Evolutionary conservation across 2,329 filamentous ascomycete species (phyloP), one percentile per base, ranked within the genome.

Genomic region (Triangularia verruculosa): DNA sequence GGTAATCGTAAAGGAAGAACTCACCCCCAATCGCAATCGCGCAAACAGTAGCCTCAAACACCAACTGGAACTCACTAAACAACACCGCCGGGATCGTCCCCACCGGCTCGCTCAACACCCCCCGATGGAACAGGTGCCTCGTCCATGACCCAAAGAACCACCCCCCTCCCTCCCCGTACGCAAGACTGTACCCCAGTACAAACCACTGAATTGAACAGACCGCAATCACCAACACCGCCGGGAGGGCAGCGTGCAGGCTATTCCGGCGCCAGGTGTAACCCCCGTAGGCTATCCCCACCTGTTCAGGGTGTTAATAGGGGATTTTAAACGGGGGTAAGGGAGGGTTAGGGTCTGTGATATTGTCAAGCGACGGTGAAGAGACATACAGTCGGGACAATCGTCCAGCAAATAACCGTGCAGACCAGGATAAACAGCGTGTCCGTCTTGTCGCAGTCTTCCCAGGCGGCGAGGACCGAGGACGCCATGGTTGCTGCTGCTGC

Each of bases 161-260:
- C 70, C 27, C 77, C 3, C 53, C 77, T 25, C 78, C 80, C 30
- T 81, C 78, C 12, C 79, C 78, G 66, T 83, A 83, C 1, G 80
- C 79, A 9, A 83, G 71, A 0, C 78, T 79, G 68, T 83, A 83
- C 1, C 80, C 80, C 24, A 82, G 71, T 30, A 81, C 68, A 66
- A 79, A 82, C 80, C 80, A 82, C 71, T 83, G 80, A 43, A 82
- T 77, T 0, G 79, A 78, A 66, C 80, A 83, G n/a, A 78, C 77
- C 1, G 77, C 76, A 13, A 82, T 78, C 1, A 78, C 75, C 11
- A 82, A 74, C 2, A 83, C 71, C 0, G 80, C 77, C 7, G 80
- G 80, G 62, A 82, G 78, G 64, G 80, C 78, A 1, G 80, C 79
- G n/a, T 78, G 75, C 34, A 83, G 74, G 4, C 78, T 78, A 65